Conservation (phyloP, 306 rosid species). For the Dryas octopetala region DNA sequence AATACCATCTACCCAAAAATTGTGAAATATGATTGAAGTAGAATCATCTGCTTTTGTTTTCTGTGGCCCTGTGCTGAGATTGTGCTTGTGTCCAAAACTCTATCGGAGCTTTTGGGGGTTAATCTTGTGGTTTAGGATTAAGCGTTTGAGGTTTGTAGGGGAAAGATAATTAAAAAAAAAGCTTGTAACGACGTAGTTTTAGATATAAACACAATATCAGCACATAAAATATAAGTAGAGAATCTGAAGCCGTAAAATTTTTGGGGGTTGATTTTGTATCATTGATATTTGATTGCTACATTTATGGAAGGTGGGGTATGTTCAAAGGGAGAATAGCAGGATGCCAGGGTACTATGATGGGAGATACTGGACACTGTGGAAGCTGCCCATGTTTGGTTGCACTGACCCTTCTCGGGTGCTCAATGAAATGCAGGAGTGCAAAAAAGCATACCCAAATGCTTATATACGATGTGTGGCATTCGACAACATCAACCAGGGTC, state of each 20-base stretch:
- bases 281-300: neutral
- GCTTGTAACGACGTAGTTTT: too few species aligned
- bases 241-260: neutral
- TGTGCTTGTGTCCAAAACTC: too few species aligned
- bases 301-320: constrained; percentile 44
- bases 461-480: constrained; percentile 69
- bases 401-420: constrained; percentile 55
- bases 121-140: too few species aligned
- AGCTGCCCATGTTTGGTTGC: constrained; percentile 81
- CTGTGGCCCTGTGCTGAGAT: too few species aligned
- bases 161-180: too few species aligned
- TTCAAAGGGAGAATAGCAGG: constrained; percentile 53
- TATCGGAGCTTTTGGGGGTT: too few species aligned
- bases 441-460: constrained; percentile 54
- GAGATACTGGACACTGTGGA: constrained; percentile 86
- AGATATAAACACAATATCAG: too few species aligned
- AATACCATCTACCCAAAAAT: too few species aligned
- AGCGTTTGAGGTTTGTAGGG: too few species aligned
- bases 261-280: neutral
- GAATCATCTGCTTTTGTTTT: too few species aligned
- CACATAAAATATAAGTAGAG: too few species aligned
- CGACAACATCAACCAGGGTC: constrained; percentile 67
- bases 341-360: constrained; percentile 90
- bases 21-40: too few species aligned
- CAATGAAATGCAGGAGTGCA: constrained; percentile 67